Conservation (phyloP, 148 eudicot species). For the Agrostemma githago region DNA sequence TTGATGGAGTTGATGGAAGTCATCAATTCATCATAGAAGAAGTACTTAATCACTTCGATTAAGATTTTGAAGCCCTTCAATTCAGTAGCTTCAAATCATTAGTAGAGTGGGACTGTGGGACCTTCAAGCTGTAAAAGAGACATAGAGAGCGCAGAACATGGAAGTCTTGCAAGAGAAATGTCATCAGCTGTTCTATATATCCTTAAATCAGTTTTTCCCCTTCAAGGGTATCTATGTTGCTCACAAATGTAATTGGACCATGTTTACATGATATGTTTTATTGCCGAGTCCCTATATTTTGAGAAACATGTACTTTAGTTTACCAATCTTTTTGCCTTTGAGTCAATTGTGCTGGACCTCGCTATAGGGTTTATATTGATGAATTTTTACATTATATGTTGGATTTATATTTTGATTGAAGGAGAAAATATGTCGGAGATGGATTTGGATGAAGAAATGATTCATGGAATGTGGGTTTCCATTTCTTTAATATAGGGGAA, state of each 20-base stretch:
- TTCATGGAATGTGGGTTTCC: background rate
- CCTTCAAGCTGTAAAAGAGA: background rate
- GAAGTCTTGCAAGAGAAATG: background rate
- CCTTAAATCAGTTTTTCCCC: background rate
- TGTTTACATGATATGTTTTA: background rate
- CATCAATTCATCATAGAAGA: background rate
- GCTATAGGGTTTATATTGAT: background rate
- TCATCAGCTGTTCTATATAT: background rate
- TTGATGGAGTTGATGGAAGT: background rate
- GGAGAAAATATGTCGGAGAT: background rate
- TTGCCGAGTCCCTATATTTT: background rate
- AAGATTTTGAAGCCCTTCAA: background rate
- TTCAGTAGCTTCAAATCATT: background rate
- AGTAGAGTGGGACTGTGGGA: background rate
- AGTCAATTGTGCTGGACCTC: background rate
- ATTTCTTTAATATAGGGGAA: background rate
- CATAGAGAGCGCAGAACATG: background rate
- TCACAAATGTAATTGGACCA: background rate
- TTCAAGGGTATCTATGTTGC: background rate
- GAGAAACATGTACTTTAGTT: background rate
- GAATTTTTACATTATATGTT: background rate
- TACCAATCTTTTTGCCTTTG: background rate
- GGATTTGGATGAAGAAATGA: background rate
- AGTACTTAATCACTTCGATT: background rate
- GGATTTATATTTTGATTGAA: background rate